Base-by-base conservation (phyloP, 805 yeast genomes). In the Saccharomyces jurei region DNA sequence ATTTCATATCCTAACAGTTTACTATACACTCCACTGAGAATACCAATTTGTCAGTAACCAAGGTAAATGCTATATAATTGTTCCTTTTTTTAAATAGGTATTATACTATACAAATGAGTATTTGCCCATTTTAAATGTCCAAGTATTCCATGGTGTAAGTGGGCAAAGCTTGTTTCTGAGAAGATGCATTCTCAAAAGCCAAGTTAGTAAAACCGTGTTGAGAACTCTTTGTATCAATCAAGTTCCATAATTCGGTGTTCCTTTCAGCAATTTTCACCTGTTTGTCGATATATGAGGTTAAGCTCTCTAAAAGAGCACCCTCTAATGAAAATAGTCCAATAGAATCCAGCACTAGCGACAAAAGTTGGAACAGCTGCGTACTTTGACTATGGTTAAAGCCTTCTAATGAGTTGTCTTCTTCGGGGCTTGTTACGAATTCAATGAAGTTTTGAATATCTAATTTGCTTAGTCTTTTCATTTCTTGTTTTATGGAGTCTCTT, bases 401-500 rank as follows among this genome's bases (percentile, higher is more conserved):
- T 29, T 58, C 63, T 32, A 17, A 4, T 36, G 44, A 17, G 25
- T 22, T 17, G 17, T 64, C 64, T 26, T 56, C 55, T 21, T 56
- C 60, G 22, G 64, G 54, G 26, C 58, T 60, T 32, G 68, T 62
- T n/a, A 69, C 57, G 56, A 69, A 68, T n/a, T 66, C 67, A 21
- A 70, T 65, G 41, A 69, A 69, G 52, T 65, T 69, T 32, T 67
- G 64, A 29, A 69, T 60, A 50, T 68, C 69, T 31, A 70, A 55
- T 49, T 65, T 70, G 48, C 63, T 66, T 52, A 68, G 55, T 8
- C 63, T 58, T 55, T 73, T 72, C 30, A 71, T 58, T 48, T 74
- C 77, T 50, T 69, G 67, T 41, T 86, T 83, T 58, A 86, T 83
- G 41, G 78, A 81, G 30, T 78, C 81, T 36, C 75, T 71, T 22